Conservation (phyloP, 805 yeast species). For the Starmerella ratchasimensis region DNA sequence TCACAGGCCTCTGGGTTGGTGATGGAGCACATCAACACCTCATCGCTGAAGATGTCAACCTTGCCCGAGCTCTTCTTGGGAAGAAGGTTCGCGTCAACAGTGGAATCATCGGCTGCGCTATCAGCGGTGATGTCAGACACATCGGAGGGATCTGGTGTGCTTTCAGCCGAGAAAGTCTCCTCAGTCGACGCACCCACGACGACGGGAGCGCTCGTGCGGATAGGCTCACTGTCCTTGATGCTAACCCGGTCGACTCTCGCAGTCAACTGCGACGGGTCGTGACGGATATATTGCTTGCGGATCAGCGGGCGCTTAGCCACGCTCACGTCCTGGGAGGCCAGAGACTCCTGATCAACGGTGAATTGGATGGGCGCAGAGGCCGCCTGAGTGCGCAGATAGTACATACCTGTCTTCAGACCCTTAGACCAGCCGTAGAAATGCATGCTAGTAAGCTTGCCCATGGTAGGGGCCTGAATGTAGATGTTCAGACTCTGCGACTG, state of each 20-base stretch:
- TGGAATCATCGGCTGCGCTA: conserved; percentile 8
- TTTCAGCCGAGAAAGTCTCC: conserved; percentile 4
- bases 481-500: conserved; percentile 91
- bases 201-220: neutral
- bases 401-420: conserved; percentile 98
- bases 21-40: conserved; percentile 93
- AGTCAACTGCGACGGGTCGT: conserved; percentile 4
- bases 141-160: conserved; percentile 13
- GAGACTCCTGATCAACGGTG: conserved; percentile 45
- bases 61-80: conserved; percentile 31
- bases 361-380: conserved; percentile 95
- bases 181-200: conserved; percentile 6
- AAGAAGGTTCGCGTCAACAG: conserved; percentile 19
- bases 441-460: conserved; percentile 95
- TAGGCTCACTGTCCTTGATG: conserved; percentile 2
- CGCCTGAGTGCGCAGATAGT: conserved; percentile 92
- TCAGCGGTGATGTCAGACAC: conserved; percentile 9
- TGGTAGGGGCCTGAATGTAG: conserved; percentile 77
- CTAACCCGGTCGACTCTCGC: conserved; percentile 8
- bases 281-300: conserved; percentile 21
- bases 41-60: conserved; percentile 75
- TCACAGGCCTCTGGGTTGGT: conserved; percentile 95
- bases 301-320: conserved; percentile 14
- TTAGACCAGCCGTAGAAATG: conserved; percentile 98
- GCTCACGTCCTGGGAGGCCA: conserved; percentile 16